A percentile compares a stretch with the other conserved stretches of the same genome.
These are phyloP conservation scores for Flaveria trinervia DNA, from an alignment of 129 eudicot species.

Conservation along the genomic window DNA sequence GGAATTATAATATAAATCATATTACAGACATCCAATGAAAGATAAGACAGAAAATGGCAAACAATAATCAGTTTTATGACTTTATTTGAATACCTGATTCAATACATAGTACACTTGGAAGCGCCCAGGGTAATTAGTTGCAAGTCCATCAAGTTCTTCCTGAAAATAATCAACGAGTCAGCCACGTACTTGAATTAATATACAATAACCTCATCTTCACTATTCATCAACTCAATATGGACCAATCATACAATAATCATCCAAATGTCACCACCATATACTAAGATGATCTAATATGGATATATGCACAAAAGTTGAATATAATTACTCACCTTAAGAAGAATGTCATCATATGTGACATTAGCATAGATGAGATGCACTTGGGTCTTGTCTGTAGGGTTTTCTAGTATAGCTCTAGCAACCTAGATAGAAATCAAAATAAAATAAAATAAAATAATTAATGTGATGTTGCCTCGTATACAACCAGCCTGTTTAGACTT, in stretches of 20 bases:
- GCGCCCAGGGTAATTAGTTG: constrained; percentile 56
- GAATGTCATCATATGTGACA: constrained; percentile 83
- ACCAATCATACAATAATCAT: not conserved
- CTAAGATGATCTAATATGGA: not conserved
- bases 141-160: constrained; percentile 75
- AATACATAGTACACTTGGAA: constrained; percentile 77
- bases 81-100: constrained; percentile 58
- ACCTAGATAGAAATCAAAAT: constrained; percentile 45
- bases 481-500: not conserved
- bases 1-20: not conserved
- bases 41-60: not conserved
- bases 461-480: constrained; percentile 15
- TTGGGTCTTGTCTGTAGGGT: constrained; percentile 75
- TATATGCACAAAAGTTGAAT: not conserved
- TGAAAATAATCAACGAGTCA: constrained; percentile 30
- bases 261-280: not conserved
- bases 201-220: constrained; percentile 7
- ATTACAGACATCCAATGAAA: not conserved
- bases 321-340: constrained; percentile 59
- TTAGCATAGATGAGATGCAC: constrained; percentile 92
- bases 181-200: not conserved
- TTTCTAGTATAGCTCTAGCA: constrained; percentile 89
- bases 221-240: constrained; percentile 11
- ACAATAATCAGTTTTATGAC: constrained; percentile 4
- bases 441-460: not conserved